Conservation (phyloP, 176 grass and related monocot species). For the Secale cereale region DNA sequence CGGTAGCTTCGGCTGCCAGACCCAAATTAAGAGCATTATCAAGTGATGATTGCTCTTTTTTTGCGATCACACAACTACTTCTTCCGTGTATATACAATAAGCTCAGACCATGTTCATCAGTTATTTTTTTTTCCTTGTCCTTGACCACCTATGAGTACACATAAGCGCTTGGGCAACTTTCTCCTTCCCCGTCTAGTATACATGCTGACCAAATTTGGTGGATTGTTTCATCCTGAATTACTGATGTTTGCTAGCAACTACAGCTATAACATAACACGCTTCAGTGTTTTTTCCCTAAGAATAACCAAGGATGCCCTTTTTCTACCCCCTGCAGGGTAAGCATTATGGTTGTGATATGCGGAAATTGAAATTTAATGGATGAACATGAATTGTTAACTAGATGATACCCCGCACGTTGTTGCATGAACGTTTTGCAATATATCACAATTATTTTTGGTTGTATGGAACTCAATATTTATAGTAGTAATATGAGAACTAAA, state of each 20-base stretch:
- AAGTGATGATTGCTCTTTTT: no score
- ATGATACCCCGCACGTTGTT: no score
- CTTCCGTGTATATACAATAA: no score
- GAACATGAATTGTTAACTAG: not conserved
- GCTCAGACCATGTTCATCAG: no score
- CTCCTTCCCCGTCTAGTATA: not conserved
- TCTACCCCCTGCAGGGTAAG: no score
- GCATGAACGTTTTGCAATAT: no score
- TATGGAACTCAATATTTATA: no score
- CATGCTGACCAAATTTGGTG: not conserved
- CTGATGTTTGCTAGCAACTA: not conserved
- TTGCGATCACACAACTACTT: no score
- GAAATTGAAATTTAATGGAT: not conserved
- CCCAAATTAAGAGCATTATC: no score
- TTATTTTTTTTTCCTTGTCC: not conserved
- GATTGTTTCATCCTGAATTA: not conserved
- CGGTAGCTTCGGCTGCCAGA: no score
- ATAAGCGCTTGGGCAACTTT: not conserved
- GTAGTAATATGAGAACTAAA: no score
- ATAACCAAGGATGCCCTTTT: not conserved
- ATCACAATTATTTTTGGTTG: no score
- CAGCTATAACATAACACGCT: not conserved
- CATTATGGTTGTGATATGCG: not conserved
- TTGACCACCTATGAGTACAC: constrained; percentile 2
- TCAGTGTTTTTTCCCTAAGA: not conserved